Evolutionary conservation across 2,329 filamentous ascomycete species (phyloP).

Genomic region (Penicillium hordei): DNA sequence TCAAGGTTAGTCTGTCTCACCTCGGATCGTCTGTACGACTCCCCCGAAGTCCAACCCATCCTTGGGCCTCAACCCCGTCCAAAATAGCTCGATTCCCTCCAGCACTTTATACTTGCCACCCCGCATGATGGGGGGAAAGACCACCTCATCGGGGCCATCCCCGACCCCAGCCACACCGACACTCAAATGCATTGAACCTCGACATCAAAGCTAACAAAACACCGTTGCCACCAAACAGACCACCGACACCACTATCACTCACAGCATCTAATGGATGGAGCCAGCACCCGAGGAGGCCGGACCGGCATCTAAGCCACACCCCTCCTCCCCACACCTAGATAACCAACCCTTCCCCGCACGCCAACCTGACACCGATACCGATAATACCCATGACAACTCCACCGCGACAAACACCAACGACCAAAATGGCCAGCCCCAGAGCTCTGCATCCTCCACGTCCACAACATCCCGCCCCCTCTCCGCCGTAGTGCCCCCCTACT

Average conservation of each 20-base stretch:
- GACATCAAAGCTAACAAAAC: not conserved
- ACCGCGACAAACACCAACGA: not conserved
- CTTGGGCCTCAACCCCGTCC: not conserved
- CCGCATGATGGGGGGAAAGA: not conserved
- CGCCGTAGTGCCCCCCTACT: conserved; percentile 46
- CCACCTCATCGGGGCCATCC: not conserved
- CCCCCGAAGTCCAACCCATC: not conserved
- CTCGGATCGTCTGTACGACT: not conserved
- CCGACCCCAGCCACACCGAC: not conserved
- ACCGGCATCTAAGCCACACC: conserved; percentile 30
- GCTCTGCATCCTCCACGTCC: conserved; percentile 11
- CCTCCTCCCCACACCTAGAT: conserved; percentile 19
- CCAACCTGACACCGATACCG: not conserved
- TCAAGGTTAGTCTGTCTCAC: conserved; percentile 6
- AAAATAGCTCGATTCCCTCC: not conserved
- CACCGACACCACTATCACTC: not conserved
- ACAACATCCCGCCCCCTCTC: conserved; percentile 26
- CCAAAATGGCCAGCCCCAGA: conserved; percentile 15
- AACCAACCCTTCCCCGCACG: conserved; percentile 9
- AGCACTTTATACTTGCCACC: conserved; percentile 5
- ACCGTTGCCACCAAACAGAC: not conserved
- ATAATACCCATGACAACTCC: not conserved
- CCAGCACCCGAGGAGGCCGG: conserved; percentile 41
- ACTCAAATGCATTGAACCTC: not conserved
- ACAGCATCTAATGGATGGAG: conserved; percentile 44